Base-by-base conservation (phyloP, 768 basidiomycete genomes). In the Hygrophorus russula region DNA sequence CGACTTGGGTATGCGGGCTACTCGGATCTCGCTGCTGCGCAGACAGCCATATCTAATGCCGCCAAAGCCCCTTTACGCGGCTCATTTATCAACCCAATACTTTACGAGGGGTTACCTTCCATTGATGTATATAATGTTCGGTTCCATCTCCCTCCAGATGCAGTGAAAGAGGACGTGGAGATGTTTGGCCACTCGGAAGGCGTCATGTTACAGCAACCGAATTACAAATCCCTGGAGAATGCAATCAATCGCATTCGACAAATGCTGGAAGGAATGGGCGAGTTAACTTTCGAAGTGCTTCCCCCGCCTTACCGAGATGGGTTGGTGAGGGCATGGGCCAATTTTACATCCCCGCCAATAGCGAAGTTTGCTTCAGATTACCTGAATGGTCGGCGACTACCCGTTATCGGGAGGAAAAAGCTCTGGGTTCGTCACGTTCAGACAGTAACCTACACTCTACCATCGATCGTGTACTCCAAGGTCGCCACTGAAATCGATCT, bases 1-100 rank as follows among this genome's bases (percentile, higher is more conserved):
- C 68, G 67, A 33, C 63, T 63, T 1, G 82, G 71, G 0, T 89
- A 74, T 46, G 75, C 72, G 11, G 85, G 87, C 1, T 89, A 82
- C 50, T 54, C 61, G 0, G 70, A 65, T 0, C 49, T 62, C 41
- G 59, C 62, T 34, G 62, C 66, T 7, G 84, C 86, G 0, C 57
- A 69, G 17, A 53, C 57, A 15, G 82, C 73, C 1, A 68, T 85
- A 5, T 57, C 62, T 7, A 56, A 60, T 0, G 62, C 74, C 0
- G 60, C 65, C 12, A 59, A 57, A 0, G 53, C 50, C 1, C 60
- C 62, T 0, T 55, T 71, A 19, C 57, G 64, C 0, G 69, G 67
- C 15, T 61, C 59, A 33, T 56, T 62, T 42, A 52, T 83, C 2
- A 59, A 61, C 5, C 82, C 76, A 0, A 54, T 49, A 1, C 48